phyloP scores from a whole-genome alignment of 2,329 filamentous ascomycete species.

The Paraphoma sp. region DNA sequence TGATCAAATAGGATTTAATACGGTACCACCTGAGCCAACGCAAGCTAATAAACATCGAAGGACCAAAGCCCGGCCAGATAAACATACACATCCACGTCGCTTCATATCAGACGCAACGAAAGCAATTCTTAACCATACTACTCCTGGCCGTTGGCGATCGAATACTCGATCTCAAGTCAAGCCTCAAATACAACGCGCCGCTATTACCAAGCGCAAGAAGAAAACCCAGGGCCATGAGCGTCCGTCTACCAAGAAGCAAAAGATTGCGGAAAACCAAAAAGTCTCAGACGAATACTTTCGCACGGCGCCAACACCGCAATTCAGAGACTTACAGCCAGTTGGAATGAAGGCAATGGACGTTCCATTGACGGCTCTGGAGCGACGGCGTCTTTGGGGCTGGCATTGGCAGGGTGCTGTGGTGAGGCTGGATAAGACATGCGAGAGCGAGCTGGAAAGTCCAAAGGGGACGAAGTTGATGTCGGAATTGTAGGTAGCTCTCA shows the following conservation, averaged over 20 bases:
- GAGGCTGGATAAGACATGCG: neutral
- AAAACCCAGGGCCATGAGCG: neutral
- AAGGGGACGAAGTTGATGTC: neutral
- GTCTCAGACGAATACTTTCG: neutral
- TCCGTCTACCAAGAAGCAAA: neutral
- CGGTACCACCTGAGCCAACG: no score
- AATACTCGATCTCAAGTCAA: no score
- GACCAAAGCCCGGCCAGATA: no score
- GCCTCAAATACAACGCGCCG: no score
- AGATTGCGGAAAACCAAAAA: neutral
- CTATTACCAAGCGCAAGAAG: no score
- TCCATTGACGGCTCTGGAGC: neutral
- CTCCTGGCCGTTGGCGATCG: no score
- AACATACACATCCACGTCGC: no score
- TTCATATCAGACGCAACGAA: no score
- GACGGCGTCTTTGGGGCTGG: neutral
- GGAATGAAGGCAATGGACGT: neutral
- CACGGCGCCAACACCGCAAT: neutral
- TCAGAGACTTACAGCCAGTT: neutral
- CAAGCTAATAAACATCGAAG: no score
- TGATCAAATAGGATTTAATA: no score
- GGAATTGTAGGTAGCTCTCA: neutral
- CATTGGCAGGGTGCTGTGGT: neutral
- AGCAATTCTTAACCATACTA: no score
- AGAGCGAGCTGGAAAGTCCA: neutral